A percentile compares a stretch with the other conserved stretches of the same genome.
Evolutionary conservation across 208 protist genomes (phyloP).

Genomic region (Cochliopodium minus): DNA sequence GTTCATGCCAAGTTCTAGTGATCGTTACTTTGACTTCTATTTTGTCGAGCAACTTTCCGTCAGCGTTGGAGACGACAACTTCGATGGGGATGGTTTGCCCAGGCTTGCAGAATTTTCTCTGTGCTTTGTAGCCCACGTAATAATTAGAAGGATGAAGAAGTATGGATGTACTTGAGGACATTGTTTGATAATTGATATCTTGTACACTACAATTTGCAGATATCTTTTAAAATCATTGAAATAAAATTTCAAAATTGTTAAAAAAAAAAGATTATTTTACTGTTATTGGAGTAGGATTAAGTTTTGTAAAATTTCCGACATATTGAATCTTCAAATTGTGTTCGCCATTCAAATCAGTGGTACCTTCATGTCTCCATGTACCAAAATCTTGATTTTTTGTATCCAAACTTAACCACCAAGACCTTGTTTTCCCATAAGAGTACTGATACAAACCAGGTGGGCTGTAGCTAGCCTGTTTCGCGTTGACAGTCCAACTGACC

Average conservation of each 20-base stretch:
- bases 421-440: not conserved
- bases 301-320: not conserved
- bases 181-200: constrained; percentile 7
- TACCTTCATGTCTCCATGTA: too few relatives aligned
- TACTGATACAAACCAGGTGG: not conserved
- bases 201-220: not conserved
- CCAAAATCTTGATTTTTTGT: not conserved
- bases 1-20: too few relatives aligned
- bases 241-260: too few relatives aligned
- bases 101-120: not conserved
- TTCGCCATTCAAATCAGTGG: not conserved
- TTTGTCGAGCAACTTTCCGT: not conserved
- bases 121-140: not conserved
- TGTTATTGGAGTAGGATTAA: not conserved
- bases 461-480: not conserved
- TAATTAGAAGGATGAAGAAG: constrained; percentile 1
- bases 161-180: not conserved
- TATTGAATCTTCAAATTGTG: not conserved
- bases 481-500: not conserved
- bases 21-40: not conserved
- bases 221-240: too few relatives aligned
- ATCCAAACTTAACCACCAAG: not conserved
- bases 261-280: too few relatives aligned
- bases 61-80: not conserved
- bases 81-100: not conserved